Percentiles rank a stretch among this genome's conserved stretches.
Evolutionary conservation across 371 early-diverging fungal species (phyloP).

Genomic region (Globomyces sp.): DNA sequence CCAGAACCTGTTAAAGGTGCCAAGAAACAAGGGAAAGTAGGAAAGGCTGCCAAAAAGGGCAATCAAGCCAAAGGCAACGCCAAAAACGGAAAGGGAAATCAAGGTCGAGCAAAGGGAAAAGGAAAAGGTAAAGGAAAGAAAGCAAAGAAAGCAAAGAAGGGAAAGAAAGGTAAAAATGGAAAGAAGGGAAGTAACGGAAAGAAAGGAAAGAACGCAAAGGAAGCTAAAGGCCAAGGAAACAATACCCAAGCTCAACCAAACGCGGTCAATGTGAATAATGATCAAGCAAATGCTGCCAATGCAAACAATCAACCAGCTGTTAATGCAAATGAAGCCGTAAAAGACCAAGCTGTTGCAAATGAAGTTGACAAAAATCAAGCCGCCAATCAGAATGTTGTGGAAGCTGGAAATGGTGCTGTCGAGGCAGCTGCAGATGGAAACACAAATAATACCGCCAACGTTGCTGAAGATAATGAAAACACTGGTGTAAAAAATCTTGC

Average conservation of each 20-base stretch:
- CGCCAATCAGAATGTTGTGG: too few species aligned
- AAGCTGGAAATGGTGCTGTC: too few species aligned
- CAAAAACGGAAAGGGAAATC: neutral
- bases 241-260: neutral
- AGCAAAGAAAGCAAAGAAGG: neutral
- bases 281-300: neutral
- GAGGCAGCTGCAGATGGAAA: too few species aligned
- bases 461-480: too few species aligned
- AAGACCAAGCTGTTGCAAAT: too few species aligned
- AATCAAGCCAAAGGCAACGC: neutral
- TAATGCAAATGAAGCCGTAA: neutral
- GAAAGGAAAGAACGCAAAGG: neutral
- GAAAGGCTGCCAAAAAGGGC: neutral
- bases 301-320: neutral
- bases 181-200: neutral
- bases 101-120: neutral
- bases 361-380: too few species aligned
- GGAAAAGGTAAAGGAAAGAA: neutral
- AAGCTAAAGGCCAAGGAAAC: neutral
- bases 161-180: neutral
- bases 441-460: too few species aligned
- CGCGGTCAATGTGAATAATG: neutral
- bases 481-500: too few species aligned
- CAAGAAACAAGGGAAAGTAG: neutral
- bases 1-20: neutral